Base-by-base conservation (phyloP, 2,329 filamentous ascomycete species). In the Pseudopyricularia cyperi region DNA sequence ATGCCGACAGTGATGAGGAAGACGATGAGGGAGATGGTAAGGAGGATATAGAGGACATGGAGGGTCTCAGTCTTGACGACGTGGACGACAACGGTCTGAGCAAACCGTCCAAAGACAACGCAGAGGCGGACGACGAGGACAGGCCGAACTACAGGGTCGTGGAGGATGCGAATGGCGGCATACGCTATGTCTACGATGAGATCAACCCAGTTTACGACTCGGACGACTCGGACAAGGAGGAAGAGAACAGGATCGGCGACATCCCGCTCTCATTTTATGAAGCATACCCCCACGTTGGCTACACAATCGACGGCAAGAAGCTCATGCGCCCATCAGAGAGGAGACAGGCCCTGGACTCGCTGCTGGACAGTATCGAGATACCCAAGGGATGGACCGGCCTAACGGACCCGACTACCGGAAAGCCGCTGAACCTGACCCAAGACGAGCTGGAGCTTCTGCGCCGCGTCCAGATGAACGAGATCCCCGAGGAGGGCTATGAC, bases 251-350 rank as follows among this genome's bases (percentile, higher is more conserved):
- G 0, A 96, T 98, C 61, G 94, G 93, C 59, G 77, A 97, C 64
- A 98, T 98, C 55, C 88, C 90, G 5, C 72, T 97, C 49, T 85
- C 87, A 3, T 97, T 95, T 70, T 98, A 98, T 72, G 93, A 98
- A 66, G 86, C 88, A 34, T 98, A 96, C 65, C 93, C 93, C 50
- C 93, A 98, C 66, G 96, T 98, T 64, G 93, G 93, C 54, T 98
- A 98, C 70, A 88, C 96, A 62, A 97, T 98, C 71, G 95, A 98
- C 67, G 93, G 93, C 67, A 96, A 94, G 77, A 94, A 87, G 68
- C 95, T 98, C 57, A 87, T 95, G 83, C 85, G 93, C 51, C 93
- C 93, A 7, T 93, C 94, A 4, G 91, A 89, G 59, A 91, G 91
- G 51, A 51, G 33, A 28, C 86, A 95, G 65, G 93, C 93, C 34